phyloP scores from a whole-genome alignment of 2,329 filamentous ascomycete genomes.

The Endocalyx cinctus region DNA sequence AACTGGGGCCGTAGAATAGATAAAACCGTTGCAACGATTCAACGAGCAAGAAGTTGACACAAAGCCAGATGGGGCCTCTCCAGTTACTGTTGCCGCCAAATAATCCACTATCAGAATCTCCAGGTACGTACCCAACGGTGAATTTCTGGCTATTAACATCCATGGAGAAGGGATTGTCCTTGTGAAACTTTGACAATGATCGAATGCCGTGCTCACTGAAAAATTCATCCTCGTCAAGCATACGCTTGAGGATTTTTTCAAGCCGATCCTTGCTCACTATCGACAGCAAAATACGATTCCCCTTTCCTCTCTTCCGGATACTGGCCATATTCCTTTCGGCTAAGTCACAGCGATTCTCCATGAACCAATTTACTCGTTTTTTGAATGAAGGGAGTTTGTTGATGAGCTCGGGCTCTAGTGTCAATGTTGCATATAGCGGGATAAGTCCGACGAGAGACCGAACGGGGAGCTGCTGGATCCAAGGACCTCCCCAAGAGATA shows the following conservation, averaged over 20 bases:
- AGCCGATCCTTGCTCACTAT: constrained; percentile 92
- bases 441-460: constrained; percentile 90
- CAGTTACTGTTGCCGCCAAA: constrained; percentile 98
- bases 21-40: constrained; percentile 94
- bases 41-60: constrained; percentile 90
- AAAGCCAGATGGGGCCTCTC: constrained; percentile 93
- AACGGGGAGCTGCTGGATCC: constrained; percentile 87
- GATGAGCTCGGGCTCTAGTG: constrained; percentile 88
- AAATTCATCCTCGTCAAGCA: constrained; percentile 94
- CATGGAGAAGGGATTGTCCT: constrained; percentile 89
- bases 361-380: constrained; percentile 89
- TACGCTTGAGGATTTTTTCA: constrained; percentile 80
- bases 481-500: constrained; percentile 92
- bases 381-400: constrained; percentile 91
- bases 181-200: constrained; percentile 86
- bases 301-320: constrained; percentile 85
- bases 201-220: constrained; percentile 85
- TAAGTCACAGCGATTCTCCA: constrained; percentile 79
- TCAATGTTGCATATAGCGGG: constrained; percentile 86
- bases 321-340: constrained; percentile 93
- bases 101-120: constrained; percentile 92
- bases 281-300: constrained; percentile 78
- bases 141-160: constrained; percentile 90
- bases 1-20: constrained; percentile 86
- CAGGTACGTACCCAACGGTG: constrained; percentile 82